Percentiles rank a stretch among this genome's conserved stretches.
These are phyloP conservation scores for Amauroascus verrucosus DNA, from an alignment of 2,329 filamentous ascomycete species.

Conservation along the genomic window DNA sequence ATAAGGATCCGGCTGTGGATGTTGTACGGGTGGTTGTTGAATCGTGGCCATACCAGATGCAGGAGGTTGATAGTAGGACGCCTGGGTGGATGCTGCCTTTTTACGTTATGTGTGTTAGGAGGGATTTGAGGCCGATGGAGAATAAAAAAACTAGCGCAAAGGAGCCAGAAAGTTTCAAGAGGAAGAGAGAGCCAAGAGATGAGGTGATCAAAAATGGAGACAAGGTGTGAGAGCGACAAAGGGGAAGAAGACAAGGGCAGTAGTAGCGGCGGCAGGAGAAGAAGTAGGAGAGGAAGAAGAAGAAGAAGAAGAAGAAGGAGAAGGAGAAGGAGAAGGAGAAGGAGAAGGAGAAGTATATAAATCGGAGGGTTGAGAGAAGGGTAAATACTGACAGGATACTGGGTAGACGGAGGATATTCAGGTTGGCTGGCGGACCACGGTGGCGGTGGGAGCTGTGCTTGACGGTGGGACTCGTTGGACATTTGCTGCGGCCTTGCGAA, in stretches of 20 bases:
- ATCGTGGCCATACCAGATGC: constrained; percentile 35
- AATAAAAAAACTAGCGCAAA: constrained; percentile 1
- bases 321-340: constrained; percentile 3
- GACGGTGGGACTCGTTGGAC: constrained; percentile 37
- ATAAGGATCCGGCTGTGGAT: constrained; percentile 35
- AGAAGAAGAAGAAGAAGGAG: not conserved
- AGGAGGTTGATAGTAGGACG: constrained; percentile 28
- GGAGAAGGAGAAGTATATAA: not conserved
- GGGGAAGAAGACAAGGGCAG: not conserved
- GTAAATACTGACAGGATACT: constrained; percentile 23
- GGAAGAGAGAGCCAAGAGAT: not conserved
- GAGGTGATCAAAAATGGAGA: not conserved
- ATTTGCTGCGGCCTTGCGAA: constrained; percentile 25
- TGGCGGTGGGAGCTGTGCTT: constrained; percentile 33
- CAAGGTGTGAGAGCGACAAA: not conserved
- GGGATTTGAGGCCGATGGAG: not conserved
- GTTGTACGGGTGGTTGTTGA: constrained; percentile 31
- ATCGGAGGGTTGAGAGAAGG: too few relatives aligned
- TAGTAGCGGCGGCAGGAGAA: constrained; percentile 4
- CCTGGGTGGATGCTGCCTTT: constrained; percentile 9
- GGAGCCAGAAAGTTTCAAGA: too few relatives aligned
- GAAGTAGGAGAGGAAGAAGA: not conserved
- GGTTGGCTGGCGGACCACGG: constrained; percentile 33
- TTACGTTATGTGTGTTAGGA: constrained; percentile 17
- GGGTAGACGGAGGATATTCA: constrained; percentile 29